Evolutionary conservation across 1,284 basidiomycete genomes (phyloP).

Genomic region (Ganoderma multipileum): DNA sequence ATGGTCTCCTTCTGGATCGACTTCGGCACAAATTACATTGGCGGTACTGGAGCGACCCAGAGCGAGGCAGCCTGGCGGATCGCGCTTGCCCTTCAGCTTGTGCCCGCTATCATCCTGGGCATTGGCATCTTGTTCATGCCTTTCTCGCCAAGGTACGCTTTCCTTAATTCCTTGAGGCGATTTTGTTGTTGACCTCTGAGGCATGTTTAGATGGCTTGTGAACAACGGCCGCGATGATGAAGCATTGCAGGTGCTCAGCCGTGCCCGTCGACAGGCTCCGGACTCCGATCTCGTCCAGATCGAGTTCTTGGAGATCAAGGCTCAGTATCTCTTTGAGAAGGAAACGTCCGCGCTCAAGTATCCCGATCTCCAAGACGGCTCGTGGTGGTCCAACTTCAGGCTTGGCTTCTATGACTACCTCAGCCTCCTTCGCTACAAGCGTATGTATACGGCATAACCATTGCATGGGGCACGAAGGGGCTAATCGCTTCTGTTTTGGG

Average conservation of each 20-base stretch:
- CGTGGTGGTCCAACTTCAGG: constrained; percentile 62
- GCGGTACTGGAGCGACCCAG: constrained; percentile 61
- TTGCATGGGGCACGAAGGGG: background rate
- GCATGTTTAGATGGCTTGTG: constrained; percentile 66
- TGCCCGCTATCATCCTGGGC: constrained; percentile 74
- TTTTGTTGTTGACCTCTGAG: background rate
- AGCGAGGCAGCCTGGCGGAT: constrained; percentile 79
- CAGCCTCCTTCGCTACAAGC: constrained; percentile 58
- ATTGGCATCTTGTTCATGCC: constrained; percentile 73
- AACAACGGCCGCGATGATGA: constrained; percentile 80
- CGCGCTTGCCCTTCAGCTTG: constrained; percentile 78
- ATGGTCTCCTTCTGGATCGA: constrained; percentile 84
- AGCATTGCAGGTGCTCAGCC: constrained; percentile 68
- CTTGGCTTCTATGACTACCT: constrained; percentile 65
- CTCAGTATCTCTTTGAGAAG: constrained; percentile 77
- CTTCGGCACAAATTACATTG: constrained; percentile 78
- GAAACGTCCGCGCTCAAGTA: constrained; percentile 63
- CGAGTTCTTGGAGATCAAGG: constrained; percentile 85
- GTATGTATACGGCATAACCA: constrained; percentile 42
- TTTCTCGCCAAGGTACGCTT: constrained; percentile 63
- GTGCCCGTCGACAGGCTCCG: constrained; percentile 60
- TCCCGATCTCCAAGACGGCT: constrained; percentile 72
- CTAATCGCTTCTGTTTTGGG: background rate
- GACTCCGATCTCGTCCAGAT: constrained; percentile 75
- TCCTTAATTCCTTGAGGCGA: too few species aligned